Evolutionary conservation across 2,329 filamentous ascomycete genomes (phyloP), one percentile per base, ranked within the genome.

Genomic region (Domatiomyces globalis): DNA sequence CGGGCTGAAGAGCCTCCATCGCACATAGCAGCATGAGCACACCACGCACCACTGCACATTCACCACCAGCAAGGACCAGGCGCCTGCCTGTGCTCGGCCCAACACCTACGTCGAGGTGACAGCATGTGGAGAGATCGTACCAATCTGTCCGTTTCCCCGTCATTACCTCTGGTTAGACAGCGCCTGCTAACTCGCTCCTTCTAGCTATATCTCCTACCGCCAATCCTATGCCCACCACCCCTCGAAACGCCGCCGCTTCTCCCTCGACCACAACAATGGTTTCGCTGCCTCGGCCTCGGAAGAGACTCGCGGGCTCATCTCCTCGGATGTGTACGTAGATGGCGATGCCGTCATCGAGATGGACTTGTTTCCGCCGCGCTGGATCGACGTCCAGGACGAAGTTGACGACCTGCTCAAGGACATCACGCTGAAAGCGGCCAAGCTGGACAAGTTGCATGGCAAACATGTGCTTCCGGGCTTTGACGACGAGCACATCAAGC

Each of bases 121-220:
- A 83, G 78, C 73, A 94, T 95, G 87, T 98, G 89, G 89, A 87
- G 92, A 75, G 92, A 98, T 78, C 85, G 92, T 72, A 98, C 92
- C 62, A 98, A 96, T 68, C 85, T 98, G 88, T 95, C 81, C 62
- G 79, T 65, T 43, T 27, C 33, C 29, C 50, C 43, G 20, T 43
- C 20, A 17, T 15, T 52, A 42, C 44, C 50, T 51, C 10, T 33
- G 7, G 2, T 2, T 7, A 33, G 4, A 10, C 9, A 39, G 17
- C 33, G 49, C 46, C 27, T 56, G 59, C 65, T 69, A 60, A 68
- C 63, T 27, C 45, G 17, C 59, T 62, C 61, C 44, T 8, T 52
- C 43, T 65, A 95, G 90, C 67, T 98, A 94, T 69, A 92, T 98
- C 67, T 96, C 92, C 69, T 98, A 96, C 76, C 89, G 92, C 64